Conservation (phyloP, 1,139 yeast genomes). For the Wickerhamomyces sp. region DNA sequence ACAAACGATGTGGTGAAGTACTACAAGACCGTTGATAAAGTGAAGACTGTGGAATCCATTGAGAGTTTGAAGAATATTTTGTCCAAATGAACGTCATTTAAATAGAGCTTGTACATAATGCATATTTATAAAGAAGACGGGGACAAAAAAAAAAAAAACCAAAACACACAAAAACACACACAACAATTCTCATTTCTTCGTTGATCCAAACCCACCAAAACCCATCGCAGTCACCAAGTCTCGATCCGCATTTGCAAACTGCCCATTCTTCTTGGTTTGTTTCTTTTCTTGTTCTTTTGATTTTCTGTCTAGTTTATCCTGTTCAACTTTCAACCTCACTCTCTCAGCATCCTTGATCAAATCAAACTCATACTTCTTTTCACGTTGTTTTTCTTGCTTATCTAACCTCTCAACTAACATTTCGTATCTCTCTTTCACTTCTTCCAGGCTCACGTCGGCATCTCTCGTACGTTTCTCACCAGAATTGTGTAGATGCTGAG, state of each 20-base stretch:
- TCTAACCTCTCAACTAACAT: constrained; percentile 21
- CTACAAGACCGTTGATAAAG: constrained; percentile 52
- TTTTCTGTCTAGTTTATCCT: constrained; percentile 27
- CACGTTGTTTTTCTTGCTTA: constrained; percentile 6
- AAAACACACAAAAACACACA: too few species aligned
- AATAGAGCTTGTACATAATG: too few species aligned
- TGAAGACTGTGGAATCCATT: constrained; percentile 11
- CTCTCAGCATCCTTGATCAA: constrained; percentile 41
- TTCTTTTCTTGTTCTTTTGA: constrained; percentile 21
- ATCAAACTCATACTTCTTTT: constrained; percentile 29
- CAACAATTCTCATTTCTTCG: constrained; percentile 26
- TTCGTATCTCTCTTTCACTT: constrained; percentile 27
- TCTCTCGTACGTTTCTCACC: constrained; percentile 33
- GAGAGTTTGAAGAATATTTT: constrained; percentile 14
- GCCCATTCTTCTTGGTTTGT: constrained; percentile 9
- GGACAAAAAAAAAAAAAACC: too few species aligned
- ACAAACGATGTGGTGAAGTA: constrained; percentile 42
- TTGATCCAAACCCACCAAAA: constrained; percentile 42
- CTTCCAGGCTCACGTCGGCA: constrained; percentile 29
- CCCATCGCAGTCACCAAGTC: constrained; percentile 52
- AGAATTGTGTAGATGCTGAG: constrained; percentile 43
- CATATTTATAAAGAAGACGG: too few species aligned
- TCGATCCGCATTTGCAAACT: constrained; percentile 12
- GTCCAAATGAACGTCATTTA: too few species aligned
- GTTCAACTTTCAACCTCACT: constrained; percentile 38